Evolutionary conservation across 2,329 filamentous ascomycete genomes (phyloP).

Genomic region (Exophiala mesophila): DNA sequence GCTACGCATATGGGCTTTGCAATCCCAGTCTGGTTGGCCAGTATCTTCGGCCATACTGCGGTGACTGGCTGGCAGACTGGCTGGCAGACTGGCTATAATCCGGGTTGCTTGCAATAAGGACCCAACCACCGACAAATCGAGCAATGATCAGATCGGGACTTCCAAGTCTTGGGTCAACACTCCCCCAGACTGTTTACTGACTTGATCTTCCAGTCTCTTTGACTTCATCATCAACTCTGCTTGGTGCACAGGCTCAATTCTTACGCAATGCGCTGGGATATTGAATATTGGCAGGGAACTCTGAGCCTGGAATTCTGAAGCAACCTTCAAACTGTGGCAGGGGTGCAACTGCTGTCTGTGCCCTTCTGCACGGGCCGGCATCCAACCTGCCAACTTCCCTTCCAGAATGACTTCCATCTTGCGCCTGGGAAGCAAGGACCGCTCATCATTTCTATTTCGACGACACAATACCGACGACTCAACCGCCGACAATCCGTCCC

Average conservation of each 20-base stretch:
- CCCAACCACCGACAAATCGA: slow-evolving; percentile 23
- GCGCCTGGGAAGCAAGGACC: slow-evolving; percentile 21
- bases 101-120: neutral
- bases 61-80: too few species aligned
- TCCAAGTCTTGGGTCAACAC: neutral
- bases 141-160: slow-evolving; percentile 2
- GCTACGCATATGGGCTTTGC: too few species aligned
- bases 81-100: slow-evolving; percentile 20
- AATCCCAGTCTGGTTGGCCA: too few species aligned
- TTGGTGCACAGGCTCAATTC: slow-evolving; percentile 9
- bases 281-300: slow-evolving; percentile 8
- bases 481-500: slow-evolving; percentile 6
- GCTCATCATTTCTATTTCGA: slow-evolving; percentile 20
- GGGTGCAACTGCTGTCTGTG: too few species aligned
- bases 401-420: slow-evolving; percentile 20
- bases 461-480: slow-evolving; percentile 9
- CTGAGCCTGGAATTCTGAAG: too few species aligned
- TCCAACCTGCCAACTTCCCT: too few species aligned
- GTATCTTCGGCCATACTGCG: too few species aligned
- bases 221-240: too few species aligned
- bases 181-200: slow-evolving; percentile 1
- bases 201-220: slow-evolving; percentile 11
- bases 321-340: too few species aligned
- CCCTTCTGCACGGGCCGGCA: too few species aligned
- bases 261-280: slow-evolving; percentile 17